Evolutionary conservation across 176 grass and related monocot genomes (phyloP), one percentile per base, ranked within the genome.

Genomic region (Eleusine coracana): DNA sequence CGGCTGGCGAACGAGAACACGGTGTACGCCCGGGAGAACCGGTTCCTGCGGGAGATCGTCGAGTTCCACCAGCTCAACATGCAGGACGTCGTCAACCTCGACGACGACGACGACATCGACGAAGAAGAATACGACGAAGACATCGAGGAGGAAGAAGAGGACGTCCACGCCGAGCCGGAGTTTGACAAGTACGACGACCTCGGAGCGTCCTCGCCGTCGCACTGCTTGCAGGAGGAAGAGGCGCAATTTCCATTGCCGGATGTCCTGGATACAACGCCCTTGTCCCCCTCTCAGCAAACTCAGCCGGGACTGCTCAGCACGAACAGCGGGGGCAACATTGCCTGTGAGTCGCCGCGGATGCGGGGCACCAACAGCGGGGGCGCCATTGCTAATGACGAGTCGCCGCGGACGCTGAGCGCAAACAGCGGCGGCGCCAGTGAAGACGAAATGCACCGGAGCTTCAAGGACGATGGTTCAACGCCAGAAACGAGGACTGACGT

Each of bases 11-110:
- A 86, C 67, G 95, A 97, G 85, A 97, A 92, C 78, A 89, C 88
- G 37, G 44, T 92, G 61, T 97, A 94, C 69, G 81, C 92, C 48
- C 89, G 86, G 59, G 95, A 97, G 88, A 97, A 97, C 70, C 71
- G 92, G 11, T 97, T 94, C 88, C 86, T 97, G 10, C 86, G 90
- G 34, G 95, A 97, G 85, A 92, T 97, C 80, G 86, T 97, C 65
- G 92, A 97, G 46, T 94, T 81, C 81, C 88, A 97, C 80, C 95
- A 94, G 80, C 92, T 97, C 65, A 94, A 86, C 78, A 92, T 93
- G 76, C 83, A 93, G 75, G 89, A 89, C 73, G 90, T 92, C 10
- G 88, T 91, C 74, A 62, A 74, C 49, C 87, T 97, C 40, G 82
- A 92, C 63, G 88, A 88, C 16, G 88, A 88, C 16, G 71, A 88